Evolutionary conservation across 176 grass and related monocot species (phyloP).

Genomic region (Aegilops umbellulata): DNA sequence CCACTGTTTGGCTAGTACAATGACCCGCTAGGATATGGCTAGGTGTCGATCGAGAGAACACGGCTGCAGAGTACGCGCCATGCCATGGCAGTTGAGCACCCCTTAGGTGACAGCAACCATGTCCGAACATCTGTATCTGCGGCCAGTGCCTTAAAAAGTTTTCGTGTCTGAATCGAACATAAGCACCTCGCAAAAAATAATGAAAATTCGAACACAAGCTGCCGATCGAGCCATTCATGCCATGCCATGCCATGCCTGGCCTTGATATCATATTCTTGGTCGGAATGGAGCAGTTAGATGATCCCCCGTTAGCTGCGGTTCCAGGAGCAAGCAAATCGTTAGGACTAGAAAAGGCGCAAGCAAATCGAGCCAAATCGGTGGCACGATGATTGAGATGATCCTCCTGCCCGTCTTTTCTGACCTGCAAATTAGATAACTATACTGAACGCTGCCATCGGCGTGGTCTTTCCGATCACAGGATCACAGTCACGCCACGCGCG

Average conservation of each 20-base stretch:
- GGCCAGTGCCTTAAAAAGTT: neutral
- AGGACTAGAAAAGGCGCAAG: neutral
- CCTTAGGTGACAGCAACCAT: neutral
- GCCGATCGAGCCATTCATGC: neutral
- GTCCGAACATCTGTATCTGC: neutral
- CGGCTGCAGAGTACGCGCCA: neutral
- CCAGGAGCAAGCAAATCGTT: neutral
- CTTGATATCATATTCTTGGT: neutral
- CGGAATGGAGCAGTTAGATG: neutral
- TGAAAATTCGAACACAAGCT: neutral
- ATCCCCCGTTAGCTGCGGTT: neutral
- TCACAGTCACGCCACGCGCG: neutral
- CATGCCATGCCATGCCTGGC: neutral
- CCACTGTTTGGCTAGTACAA: neutral
- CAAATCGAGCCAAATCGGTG: neutral
- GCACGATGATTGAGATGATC: constrained; percentile 5
- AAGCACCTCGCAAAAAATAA: neutral
- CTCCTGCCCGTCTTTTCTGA: neutral
- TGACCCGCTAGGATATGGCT: neutral
- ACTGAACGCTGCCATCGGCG: neutral
- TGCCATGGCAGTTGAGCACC: neutral
- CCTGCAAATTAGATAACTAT: neutral
- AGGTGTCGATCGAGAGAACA: neutral
- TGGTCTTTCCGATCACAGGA: neutral
- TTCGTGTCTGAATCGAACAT: neutral